These are phyloP conservation scores for Zalaria obscura DNA, from an alignment of 2,329 filamentous ascomycete genomes.

Conservation along the genomic window DNA sequence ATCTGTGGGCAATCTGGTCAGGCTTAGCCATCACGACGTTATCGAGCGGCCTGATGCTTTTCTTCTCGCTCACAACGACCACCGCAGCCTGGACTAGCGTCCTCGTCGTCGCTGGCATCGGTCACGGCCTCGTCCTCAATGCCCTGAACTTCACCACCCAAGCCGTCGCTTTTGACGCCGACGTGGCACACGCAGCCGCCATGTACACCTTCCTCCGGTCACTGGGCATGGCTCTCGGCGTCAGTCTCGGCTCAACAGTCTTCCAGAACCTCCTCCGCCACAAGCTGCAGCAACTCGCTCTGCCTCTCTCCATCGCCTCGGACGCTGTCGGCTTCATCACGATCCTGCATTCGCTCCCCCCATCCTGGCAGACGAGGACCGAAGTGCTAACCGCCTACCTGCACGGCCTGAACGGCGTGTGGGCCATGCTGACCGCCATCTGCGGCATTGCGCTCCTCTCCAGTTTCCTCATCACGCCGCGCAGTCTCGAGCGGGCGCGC, in stretches of 20 bases:
- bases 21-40: slow-evolving; percentile 22
- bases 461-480: background rate
- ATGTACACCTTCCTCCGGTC: slow-evolving; percentile 33
- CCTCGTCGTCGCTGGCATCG: slow-evolving; percentile 26
- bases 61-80: slow-evolving; percentile 8
- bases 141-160: slow-evolving; percentile 30
- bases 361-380: background rate
- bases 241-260: slow-evolving; percentile 28
- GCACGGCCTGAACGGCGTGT: background rate
- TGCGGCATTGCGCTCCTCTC: background rate
- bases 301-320: slow-evolving; percentile 8
- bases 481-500: too few species aligned
- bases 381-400: background rate
- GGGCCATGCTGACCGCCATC: background rate
- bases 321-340: slow-evolving; percentile 11
- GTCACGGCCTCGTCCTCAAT: slow-evolving; percentile 28
- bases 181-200: slow-evolving; percentile 24
- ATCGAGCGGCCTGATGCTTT: slow-evolving; percentile 19
- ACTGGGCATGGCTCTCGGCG: slow-evolving; percentile 34
- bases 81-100: slow-evolving; percentile 27
- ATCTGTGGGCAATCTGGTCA: slow-evolving; percentile 12
- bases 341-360: slow-evolving; percentile 8
- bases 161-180: slow-evolving; percentile 16
- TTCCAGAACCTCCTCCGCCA: slow-evolving; percentile 21
- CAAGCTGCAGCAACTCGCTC: slow-evolving; percentile 3